Percentiles rank a stretch among this genome's conserved stretches.
Conservation (phyloP, 108 stramenopile species). For the Cyclostephanos tholiformis region DNA sequence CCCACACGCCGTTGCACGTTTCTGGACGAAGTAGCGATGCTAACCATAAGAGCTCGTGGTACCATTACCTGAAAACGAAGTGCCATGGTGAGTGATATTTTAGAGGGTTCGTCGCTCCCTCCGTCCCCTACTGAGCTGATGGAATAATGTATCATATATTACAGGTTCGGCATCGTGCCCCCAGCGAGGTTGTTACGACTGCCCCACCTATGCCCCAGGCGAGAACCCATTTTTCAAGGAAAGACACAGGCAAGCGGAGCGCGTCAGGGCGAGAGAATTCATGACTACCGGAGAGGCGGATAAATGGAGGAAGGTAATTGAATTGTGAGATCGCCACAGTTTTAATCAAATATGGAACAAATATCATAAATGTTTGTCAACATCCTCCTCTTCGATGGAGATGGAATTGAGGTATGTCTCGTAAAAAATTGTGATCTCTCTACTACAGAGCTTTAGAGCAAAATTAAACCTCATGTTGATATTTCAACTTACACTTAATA, state of each 20-base stretch:
- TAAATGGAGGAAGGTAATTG: conserved; percentile 60
- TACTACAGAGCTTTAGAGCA: no score
- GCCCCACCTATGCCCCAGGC: conserved; percentile 69
- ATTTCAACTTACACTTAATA: no score
- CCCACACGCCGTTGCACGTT: conserved; percentile 70
- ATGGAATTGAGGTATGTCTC: no score
- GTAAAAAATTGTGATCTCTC: no score
- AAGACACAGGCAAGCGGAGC: conserved; percentile 53
- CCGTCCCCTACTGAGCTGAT: background rate
- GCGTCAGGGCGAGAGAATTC: conserved; percentile 65
- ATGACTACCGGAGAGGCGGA: conserved; percentile 68
- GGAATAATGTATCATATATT: background rate
- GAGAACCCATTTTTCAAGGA: conserved; percentile 73
- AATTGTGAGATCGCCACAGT: conserved; percentile 49
- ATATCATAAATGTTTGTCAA: no score
- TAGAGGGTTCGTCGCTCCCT: background rate
- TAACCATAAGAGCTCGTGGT: conserved; percentile 71
- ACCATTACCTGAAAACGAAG: conserved; percentile 72
- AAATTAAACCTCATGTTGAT: no score
- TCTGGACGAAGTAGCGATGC: conserved; percentile 72
- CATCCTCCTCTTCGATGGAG: no score
- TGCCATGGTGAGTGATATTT: conserved; percentile 48
- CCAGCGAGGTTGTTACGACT: conserved; percentile 79
- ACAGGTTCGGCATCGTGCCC: conserved; percentile 59
- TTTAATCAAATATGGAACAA: background rate